Conservation (phyloP, 257 asterid species). For the Przewalskia tangutica region DNA sequence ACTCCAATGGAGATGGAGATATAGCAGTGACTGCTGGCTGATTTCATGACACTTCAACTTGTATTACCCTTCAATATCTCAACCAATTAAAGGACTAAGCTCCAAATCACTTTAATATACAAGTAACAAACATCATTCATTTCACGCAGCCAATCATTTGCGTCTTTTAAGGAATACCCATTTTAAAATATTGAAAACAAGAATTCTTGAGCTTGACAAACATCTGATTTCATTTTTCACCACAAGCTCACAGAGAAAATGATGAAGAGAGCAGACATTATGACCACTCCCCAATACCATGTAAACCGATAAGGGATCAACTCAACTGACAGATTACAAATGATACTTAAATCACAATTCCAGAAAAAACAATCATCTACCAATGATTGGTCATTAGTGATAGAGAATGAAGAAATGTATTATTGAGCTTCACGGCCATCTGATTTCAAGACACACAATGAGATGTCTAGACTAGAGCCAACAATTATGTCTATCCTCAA, state of each 20-base stretch:
- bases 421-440: not conserved
- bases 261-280: not conserved
- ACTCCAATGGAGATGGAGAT: too few species aligned
- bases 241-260: not conserved
- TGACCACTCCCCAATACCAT: not conserved
- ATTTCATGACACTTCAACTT: too few species aligned
- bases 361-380: not conserved
- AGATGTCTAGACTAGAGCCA: not conserved
- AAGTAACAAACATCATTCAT: not conserved
- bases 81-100: not conserved
- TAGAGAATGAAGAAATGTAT: not conserved
- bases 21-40: too few species aligned
- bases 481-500: not conserved
- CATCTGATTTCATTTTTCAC: not conserved
- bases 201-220: not conserved
- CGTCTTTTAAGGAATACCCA: not conserved
- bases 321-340: not conserved
- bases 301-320: not conserved
- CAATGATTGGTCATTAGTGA: not conserved
- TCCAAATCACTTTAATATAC: not conserved
- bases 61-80: not conserved
- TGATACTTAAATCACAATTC: not conserved
- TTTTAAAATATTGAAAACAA: not conserved
- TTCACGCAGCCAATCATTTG: not conserved
- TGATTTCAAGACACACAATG: not conserved